These are phyloP conservation scores for Cyberlindnera japonica DNA, from an alignment of 805 yeast species.

Conservation along the genomic window DNA sequence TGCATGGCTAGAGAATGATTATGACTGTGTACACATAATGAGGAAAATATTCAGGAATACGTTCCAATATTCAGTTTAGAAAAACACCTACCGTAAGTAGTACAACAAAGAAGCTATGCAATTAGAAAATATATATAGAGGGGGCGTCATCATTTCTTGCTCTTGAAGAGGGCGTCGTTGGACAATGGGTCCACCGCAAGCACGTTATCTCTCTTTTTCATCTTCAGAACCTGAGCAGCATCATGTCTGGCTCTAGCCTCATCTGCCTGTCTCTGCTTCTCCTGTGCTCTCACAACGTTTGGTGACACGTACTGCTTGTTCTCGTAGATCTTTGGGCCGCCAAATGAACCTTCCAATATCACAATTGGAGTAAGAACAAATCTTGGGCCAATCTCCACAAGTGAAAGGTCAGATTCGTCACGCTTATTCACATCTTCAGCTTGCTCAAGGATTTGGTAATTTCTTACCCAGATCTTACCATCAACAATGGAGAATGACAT, in stretches of 20 bases:
- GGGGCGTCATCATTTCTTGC: constrained; percentile 2
- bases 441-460: constrained; percentile 77
- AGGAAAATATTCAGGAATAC: constrained; percentile 10
- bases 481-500: constrained; percentile 91
- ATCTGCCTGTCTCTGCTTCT: constrained; percentile 72
- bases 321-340: constrained; percentile 96
- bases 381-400: constrained; percentile 96
- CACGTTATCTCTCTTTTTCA: constrained; percentile 71
- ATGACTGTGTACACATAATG: constrained; percentile 12
- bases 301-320: constrained; percentile 97
- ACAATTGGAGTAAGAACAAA: constrained; percentile 89
- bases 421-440: constrained; percentile 51
- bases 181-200: constrained; percentile 79
- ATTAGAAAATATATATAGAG: neutral
- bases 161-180: constrained; percentile 69
- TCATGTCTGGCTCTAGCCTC: constrained; percentile 76
- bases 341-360: constrained; percentile 92
- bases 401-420: constrained; percentile 61
- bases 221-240: constrained; percentile 70
- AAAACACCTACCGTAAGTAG: neutral
- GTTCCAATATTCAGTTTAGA: neutral
- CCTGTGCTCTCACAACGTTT: constrained; percentile 88
- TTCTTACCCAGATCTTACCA: constrained; percentile 92
- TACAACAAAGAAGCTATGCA: neutral
- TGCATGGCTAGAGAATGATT: constrained; percentile 9